Evolutionary conservation across 495 filamentous ascomycete genomes (phyloP), one percentile per base, ranked within the genome.

Genomic region (Parathielavia hyrcaniae): DNA sequence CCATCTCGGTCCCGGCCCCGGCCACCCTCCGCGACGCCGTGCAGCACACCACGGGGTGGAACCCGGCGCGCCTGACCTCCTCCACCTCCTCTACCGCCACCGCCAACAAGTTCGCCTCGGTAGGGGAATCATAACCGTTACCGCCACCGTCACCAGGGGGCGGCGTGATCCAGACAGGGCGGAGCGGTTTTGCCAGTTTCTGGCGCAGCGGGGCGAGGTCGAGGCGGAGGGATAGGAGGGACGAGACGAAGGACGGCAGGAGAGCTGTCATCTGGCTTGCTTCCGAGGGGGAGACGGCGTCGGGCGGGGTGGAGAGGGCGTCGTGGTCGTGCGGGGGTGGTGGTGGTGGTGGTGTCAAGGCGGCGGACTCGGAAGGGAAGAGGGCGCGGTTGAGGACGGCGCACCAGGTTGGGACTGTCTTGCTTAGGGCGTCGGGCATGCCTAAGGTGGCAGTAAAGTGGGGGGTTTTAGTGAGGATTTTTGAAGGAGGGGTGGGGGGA

Each of bases 331-430:
- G 22, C 6, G 14, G 3, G 2, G 26, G 14, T 17, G 16, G 16
- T 35, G 26, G 16, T 49, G 26, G 16, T 71, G 57, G 62, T 38
- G 4, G 11, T 39, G 17, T 3, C 5, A 5, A 1, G 10, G 38
- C 2, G 16, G 66, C 23, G 55, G 68, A 14, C 8, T 73, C 48
- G 8, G 79, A 71, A 1, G 86, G 86, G 69, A 95, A 96, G 19
- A 96, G 71, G n/a, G 83, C 71, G 26, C 79, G 76, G 68, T 97
- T 97, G 57, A 96, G 64, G 13, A 96, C 88, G 43, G 82, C 80
- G 67, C 87, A 88, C 93, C 93, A 98, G 57, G 95, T 91, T 0
- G 93, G 93, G 7, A 98, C 72, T 0, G 93, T 98, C 72, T 97
- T 97, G 59, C 85, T 86, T 10, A 98, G 76, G 20, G 92, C 89